phyloP scores from a whole-genome alignment of 2,329 filamentous ascomycete genomes.

The Cladosporium sp. region DNA sequence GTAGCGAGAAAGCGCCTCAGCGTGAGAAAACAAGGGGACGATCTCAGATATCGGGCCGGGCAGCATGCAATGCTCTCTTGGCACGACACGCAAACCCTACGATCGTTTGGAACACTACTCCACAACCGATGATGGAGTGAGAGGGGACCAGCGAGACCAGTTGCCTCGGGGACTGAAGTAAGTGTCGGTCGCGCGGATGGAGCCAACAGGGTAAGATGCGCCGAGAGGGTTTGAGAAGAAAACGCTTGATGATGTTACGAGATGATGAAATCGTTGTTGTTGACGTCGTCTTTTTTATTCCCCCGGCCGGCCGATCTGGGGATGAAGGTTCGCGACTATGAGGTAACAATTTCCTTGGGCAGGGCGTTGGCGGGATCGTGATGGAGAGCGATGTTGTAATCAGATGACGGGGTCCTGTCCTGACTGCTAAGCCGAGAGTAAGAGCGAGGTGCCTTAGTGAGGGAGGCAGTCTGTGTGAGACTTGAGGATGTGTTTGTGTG shows the following conservation, averaged over 20 bases:
- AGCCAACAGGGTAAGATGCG: neutral
- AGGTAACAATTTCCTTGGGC: neutral
- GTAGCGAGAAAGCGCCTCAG: neutral
- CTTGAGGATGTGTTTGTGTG: neutral
- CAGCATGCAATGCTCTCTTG: conserved; percentile 5
- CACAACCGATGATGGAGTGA: neutral
- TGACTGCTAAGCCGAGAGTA: neutral
- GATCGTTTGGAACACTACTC: neutral
- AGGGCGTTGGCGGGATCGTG: neutral
- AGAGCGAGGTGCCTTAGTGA: neutral
- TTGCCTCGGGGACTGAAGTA: neutral
- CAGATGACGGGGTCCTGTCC: neutral
- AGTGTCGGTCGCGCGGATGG: neutral
- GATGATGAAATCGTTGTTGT: neutral
- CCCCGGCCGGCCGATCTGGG: conserved; percentile 4
- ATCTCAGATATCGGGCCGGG: conserved; percentile 4
- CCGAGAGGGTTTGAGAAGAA: neutral
- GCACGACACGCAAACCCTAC: conserved; percentile 6
- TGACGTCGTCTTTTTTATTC: neutral
- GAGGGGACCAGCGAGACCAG: neutral
- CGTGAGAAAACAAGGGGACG: neutral
- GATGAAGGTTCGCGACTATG: conserved; percentile 1
- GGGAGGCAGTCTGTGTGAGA: neutral
- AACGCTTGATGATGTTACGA: neutral
- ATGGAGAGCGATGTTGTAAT: neutral